Evolutionary conservation across 2,329 filamentous ascomycete genomes (phyloP).

Genomic region (Apiospora malaysiana): DNA sequence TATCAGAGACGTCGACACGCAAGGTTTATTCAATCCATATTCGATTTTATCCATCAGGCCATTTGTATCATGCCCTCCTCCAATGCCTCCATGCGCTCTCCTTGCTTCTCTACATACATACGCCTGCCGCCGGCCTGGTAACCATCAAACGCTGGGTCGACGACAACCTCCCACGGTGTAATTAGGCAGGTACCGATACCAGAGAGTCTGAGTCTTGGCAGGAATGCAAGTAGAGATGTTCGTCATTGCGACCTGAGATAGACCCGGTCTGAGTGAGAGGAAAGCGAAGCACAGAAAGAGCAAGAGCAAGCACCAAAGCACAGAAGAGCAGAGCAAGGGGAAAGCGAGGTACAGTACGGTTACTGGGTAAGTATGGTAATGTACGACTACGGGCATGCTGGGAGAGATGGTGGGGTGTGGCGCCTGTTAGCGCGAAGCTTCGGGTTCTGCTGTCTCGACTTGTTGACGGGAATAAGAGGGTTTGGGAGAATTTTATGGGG

Average conservation of each 20-base stretch:
- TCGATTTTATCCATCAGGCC: not conserved
- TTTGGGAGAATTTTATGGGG: slow-evolving; percentile 8
- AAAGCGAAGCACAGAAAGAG: not conserved
- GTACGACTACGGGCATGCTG: slow-evolving; percentile 11
- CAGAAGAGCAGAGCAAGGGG: not conserved
- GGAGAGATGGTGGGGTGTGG: slow-evolving; percentile 24
- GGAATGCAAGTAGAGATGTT: slow-evolving; percentile 10
- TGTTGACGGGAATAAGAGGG: slow-evolving; percentile 24
- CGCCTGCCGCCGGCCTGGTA: no score
- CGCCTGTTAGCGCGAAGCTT: slow-evolving; percentile 24
- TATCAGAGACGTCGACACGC: not conserved
- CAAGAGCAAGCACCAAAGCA: not conserved
- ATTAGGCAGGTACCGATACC: not conserved
- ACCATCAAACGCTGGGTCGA: not conserved
- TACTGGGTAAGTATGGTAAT: no score
- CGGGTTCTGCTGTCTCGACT: slow-evolving; percentile 21
- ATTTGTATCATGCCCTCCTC: not conserved
- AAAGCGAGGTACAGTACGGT: not conserved
- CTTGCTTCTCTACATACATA: no score
- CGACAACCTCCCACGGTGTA: not conserved
- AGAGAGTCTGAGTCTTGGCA: not conserved
- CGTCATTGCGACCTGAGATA: slow-evolving; percentile 6
- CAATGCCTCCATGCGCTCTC: not conserved
- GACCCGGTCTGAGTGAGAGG: slow-evolving; percentile 6
- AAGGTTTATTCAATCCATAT: not conserved